Percentiles rank a stretch among this genome's conserved stretches.
These are phyloP conservation scores for Gaeumannomyces sp. DNA, from an alignment of 2,329 filamentous ascomycete genomes.

Conservation along the genomic window DNA sequence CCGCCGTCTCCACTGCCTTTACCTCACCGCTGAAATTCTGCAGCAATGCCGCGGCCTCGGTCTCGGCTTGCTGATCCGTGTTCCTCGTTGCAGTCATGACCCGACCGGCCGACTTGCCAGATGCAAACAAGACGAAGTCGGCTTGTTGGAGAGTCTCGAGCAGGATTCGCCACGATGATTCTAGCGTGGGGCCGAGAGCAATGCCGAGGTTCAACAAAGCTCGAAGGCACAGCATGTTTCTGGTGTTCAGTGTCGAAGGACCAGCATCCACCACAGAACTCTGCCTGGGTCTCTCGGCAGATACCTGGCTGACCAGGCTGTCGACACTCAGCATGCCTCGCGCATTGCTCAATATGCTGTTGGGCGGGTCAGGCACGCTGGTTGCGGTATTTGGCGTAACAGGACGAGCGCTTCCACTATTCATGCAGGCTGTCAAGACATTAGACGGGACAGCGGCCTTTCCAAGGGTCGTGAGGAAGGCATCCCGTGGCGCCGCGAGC, in stretches of 20 bases:
- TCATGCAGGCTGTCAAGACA: conserved; percentile 55
- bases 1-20: conserved; percentile 81
- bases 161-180: conserved; percentile 81
- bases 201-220: conserved; percentile 94
- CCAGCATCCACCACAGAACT: conserved; percentile 52
- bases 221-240: conserved; percentile 83
- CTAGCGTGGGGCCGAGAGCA: conserved; percentile 81
- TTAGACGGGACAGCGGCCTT: conserved; percentile 91
- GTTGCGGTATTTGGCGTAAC: conserved; percentile 33
- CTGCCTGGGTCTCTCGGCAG: conserved; percentile 54
- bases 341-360: conserved; percentile 62
- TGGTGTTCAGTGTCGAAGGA: conserved; percentile 63
- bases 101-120: conserved; percentile 47
- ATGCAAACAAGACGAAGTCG: conserved; percentile 73
- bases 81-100: conserved; percentile 41
- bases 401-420: conserved; percentile 36
- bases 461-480: conserved; percentile 86
- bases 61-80: conserved; percentile 42
- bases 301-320: conserved; percentile 54
- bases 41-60: conserved; percentile 44
- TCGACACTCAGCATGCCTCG: conserved; percentile 70
- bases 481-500: conserved; percentile 80
- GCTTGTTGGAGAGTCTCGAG: conserved; percentile 90
- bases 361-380: conserved; percentile 39
- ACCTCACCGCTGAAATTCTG: conserved; percentile 74